Evolutionary conservation across 495 filamentous ascomycete species (phyloP).

Genomic region (Lineolata rhizophorae): DNA sequence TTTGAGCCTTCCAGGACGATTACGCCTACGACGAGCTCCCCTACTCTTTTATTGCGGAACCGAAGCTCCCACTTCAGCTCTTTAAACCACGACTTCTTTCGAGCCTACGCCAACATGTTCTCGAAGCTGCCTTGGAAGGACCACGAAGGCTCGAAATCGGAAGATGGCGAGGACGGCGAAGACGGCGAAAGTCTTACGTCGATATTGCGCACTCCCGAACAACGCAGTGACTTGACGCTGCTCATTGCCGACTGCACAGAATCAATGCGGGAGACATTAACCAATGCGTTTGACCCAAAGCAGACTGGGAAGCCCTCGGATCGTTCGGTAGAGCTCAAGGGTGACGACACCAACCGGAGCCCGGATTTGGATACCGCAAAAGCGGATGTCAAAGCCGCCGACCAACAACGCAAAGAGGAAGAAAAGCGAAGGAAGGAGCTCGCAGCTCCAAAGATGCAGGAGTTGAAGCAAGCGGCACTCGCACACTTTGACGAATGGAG

Average conservation of each 20-base stretch:
- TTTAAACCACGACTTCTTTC: no score
- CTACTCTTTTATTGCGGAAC: no score
- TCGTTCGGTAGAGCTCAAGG: conserved; percentile 4
- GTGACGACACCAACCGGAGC: conserved; percentile 4
- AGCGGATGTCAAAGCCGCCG: conserved; percentile 11
- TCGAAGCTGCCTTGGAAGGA: conserved; percentile 5
- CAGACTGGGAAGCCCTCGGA: conserved; percentile 13
- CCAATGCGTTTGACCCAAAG: conserved; percentile 17
- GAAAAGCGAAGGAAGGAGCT: conserved; percentile 7
- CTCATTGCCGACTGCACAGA: conserved; percentile 20
- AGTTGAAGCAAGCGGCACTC: conserved; percentile 7
- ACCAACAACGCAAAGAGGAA: conserved; percentile 9
- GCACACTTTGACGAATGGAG: conserved; percentile 7
- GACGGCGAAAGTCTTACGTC: conserved; percentile 17
- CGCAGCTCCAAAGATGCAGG: conserved; percentile 9
- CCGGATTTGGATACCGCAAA: conserved; percentile 9
- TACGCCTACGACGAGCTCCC: no score
- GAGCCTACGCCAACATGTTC: conserved; percentile 11
- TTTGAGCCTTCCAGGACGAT: no score
- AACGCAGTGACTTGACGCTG: conserved; percentile 17
- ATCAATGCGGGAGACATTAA: conserved; percentile 15
- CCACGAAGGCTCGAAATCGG: conserved; percentile 11
- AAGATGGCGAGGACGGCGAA: conserved; percentile 7
- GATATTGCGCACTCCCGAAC: conserved; percentile 15
- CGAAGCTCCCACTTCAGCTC: no score